These are phyloP conservation scores for Oemleria cerasiformis DNA, from an alignment of 306 rosid species.

Conservation along the genomic window DNA sequence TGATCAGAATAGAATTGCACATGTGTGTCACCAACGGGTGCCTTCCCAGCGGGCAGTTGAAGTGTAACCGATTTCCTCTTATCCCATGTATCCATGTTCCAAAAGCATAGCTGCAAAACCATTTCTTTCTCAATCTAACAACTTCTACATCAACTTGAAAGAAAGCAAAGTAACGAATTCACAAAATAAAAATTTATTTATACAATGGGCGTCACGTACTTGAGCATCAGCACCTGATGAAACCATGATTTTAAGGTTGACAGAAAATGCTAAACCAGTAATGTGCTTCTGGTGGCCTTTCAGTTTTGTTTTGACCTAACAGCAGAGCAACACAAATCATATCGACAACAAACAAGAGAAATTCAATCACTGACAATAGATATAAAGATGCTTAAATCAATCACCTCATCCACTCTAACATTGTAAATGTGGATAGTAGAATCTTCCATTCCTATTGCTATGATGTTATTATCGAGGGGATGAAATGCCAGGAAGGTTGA, in stretches of 20 bases:
- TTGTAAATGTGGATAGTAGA: slow-evolving; percentile 71
- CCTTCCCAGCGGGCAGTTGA: slow-evolving; percentile 46
- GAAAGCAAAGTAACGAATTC: slow-evolving; percentile 4
- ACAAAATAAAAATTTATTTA: neutral
- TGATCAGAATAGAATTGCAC: slow-evolving; percentile 64
- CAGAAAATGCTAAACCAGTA: slow-evolving; percentile 71
- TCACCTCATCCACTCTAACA: slow-evolving; percentile 74
- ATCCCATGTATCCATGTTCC: slow-evolving; percentile 60
- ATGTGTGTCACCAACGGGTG: slow-evolving; percentile 56
- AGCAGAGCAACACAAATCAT: neutral
- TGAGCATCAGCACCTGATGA: slow-evolving; percentile 85
- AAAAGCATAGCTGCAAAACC: slow-evolving; percentile 43
- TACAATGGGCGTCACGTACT: slow-evolving; percentile 27
- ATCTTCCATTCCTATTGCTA: slow-evolving; percentile 82
- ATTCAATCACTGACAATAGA: neutral
- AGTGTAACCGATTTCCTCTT: slow-evolving; percentile 44
- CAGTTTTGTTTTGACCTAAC: slow-evolving; percentile 67
- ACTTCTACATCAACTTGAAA: neutral
- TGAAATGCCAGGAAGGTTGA: slow-evolving; percentile 73
- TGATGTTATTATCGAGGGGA: slow-evolving; percentile 72
- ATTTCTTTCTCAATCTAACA: neutral
- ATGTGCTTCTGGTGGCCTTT: slow-evolving; percentile 64
- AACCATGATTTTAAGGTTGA: slow-evolving; percentile 54
- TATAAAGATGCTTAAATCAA: slow-evolving; percentile 11
- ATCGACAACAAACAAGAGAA: neutral